phyloP scores from a whole-genome alignment of 768 basidiomycete species.

The Exidia glandulosa region DNA sequence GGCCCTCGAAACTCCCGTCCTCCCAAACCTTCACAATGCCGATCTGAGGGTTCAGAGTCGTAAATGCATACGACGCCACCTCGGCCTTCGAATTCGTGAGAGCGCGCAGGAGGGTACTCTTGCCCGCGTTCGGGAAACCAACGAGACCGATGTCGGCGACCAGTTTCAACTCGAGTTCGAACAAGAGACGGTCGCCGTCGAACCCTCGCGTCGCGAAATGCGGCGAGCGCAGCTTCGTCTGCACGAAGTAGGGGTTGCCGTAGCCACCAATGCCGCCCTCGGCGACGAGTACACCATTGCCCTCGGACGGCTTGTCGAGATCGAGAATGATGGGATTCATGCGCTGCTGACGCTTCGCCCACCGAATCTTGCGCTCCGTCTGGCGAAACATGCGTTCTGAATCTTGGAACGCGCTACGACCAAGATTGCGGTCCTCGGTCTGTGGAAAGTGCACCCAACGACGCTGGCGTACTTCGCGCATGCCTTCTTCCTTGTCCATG shows the following conservation, averaged over 20 bases:
- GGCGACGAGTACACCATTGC: conserved; percentile 38
- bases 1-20: conserved; percentile 60
- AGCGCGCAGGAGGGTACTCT: conserved; percentile 84
- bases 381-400: conserved; percentile 51
- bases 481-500: conserved; percentile 35
- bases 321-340: conserved; percentile 45
- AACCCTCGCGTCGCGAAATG: conserved; percentile 77
- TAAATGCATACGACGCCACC: conserved; percentile 88
- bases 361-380: conserved; percentile 50
- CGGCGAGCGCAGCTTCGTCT: conserved; percentile 58
- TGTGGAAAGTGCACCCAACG: conserved; percentile 79
- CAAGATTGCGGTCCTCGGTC: conserved; percentile 47
- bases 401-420: conserved; percentile 56
- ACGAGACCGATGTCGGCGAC: conserved; percentile 93
- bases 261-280: conserved; percentile 71
- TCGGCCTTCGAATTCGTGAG: conserved; percentile 76
- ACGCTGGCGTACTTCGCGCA: conserved; percentile 46
- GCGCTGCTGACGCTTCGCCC: conserved; percentile 31
- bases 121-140: conserved; percentile 90
- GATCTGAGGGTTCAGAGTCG: conserved; percentile 88
- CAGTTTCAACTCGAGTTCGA: conserved; percentile 88
- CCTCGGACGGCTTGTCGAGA: conserved; percentile 39
- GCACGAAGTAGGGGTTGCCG: conserved; percentile 82
- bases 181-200: conserved; percentile 63
- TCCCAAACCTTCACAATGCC: conserved; percentile 79